phyloP scores from a whole-genome alignment of 441 rosid species.

The Pelargonium cotyledonis region DNA sequence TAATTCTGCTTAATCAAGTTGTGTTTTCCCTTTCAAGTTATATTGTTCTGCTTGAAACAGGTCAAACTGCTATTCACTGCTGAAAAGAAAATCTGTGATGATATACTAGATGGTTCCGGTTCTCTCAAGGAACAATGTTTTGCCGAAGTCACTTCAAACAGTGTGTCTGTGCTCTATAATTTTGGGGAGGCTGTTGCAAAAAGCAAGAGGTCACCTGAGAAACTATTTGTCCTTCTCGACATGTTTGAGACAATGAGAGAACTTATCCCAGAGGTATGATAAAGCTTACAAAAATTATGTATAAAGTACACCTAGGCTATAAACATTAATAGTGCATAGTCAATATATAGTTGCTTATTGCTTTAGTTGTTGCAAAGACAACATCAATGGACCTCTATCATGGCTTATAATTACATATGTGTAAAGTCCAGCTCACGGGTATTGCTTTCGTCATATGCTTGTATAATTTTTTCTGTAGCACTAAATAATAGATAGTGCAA shows the following conservation, averaged over 20 bases:
- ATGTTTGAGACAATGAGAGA: conserved; percentile 97
- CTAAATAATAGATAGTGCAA: neutral
- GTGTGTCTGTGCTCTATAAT: conserved; percentile 71
- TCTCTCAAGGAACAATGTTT: conserved; percentile 76
- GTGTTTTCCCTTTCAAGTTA: conserved; percentile 14
- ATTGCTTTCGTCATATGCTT: no score
- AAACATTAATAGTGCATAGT: no score
- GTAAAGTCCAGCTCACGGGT: no score
- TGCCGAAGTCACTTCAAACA: conserved; percentile 74
- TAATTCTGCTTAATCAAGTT: conserved; percentile 4
- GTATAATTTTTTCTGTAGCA: no score
- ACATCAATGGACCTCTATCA: no score
- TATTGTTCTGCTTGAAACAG: conserved; percentile 39
- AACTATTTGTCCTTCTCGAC: conserved; percentile 73
- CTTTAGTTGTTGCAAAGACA: no score
- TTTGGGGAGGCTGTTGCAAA: conserved; percentile 89
- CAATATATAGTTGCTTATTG: no score
- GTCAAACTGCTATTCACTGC: conserved; percentile 75
- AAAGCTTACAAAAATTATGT: conserved; percentile 8
- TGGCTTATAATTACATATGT: no score
- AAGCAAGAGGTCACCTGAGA: conserved; percentile 93
- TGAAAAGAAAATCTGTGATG: conserved; percentile 83
- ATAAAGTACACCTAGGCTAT: neutral
- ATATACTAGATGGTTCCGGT: conserved; percentile 62
- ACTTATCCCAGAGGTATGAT: conserved; percentile 69